Conservation (phyloP, 768 basidiomycete species). For the Obba rivulosa region DNA sequence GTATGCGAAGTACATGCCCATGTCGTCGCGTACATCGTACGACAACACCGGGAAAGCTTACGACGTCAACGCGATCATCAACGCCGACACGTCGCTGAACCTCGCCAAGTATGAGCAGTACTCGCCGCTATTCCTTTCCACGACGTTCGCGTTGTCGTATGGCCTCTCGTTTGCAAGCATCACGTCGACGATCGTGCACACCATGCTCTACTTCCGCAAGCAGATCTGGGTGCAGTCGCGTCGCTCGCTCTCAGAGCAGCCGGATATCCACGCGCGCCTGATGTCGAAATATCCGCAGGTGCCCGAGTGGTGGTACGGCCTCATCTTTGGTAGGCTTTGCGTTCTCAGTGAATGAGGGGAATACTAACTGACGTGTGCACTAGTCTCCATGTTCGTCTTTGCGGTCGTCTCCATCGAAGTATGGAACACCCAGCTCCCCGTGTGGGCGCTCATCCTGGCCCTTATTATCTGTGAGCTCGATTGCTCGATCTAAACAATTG, state of each 20-base stretch:
- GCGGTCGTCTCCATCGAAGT: slow-evolving; percentile 66
- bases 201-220: slow-evolving; percentile 69
- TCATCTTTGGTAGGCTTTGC: slow-evolving; percentile 42
- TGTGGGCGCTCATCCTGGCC: slow-evolving; percentile 69
- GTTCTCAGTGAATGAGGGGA: neutral
- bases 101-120: slow-evolving; percentile 34
- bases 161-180: slow-evolving; percentile 81
- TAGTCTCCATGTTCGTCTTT: slow-evolving; percentile 59
- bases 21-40: slow-evolving; percentile 29
- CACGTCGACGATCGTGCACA: slow-evolving; percentile 69
- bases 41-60: slow-evolving; percentile 41
- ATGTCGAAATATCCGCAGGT: slow-evolving; percentile 76
- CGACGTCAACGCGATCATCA: slow-evolving; percentile 37
- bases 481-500: neutral
- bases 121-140: slow-evolving; percentile 41
- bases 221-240: slow-evolving; percentile 71
- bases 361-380: neutral
- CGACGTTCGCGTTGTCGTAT: slow-evolving; percentile 74
- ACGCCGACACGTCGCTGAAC: slow-evolving; percentile 29
- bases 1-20: slow-evolving; percentile 64
- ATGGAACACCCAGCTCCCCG: slow-evolving; percentile 70
- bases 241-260: slow-evolving; percentile 69
- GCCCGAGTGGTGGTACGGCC: slow-evolving; percentile 81
- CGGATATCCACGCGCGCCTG: slow-evolving; percentile 79
- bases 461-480: slow-evolving; percentile 46